Conservation (phyloP, 768 basidiomycete genomes). For the Paxillus involutus region DNA sequence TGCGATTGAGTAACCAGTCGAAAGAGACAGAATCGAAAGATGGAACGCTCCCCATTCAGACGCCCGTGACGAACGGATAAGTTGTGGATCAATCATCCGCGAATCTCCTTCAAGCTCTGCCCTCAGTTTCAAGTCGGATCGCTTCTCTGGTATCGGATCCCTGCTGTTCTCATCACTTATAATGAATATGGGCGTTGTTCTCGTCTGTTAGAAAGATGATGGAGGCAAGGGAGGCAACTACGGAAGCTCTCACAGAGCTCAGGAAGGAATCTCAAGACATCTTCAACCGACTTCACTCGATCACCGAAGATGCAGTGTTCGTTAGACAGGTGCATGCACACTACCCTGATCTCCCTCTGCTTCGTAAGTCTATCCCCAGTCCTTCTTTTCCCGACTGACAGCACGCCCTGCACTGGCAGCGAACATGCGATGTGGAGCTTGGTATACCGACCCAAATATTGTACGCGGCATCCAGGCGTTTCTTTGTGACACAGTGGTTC, state of each 20-base stretch:
- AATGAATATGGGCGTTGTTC: neutral
- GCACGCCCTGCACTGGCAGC: conserved; percentile 42
- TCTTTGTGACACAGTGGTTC: neutral
- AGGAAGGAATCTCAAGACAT: conserved; percentile 73
- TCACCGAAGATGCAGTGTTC: conserved; percentile 74
- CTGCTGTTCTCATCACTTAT: too few relatives aligned
- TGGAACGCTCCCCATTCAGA: too few relatives aligned
- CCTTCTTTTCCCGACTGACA: neutral
- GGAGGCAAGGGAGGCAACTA: conserved; percentile 6
- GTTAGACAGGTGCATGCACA: conserved; percentile 52
- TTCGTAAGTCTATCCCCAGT: conserved; percentile 43
- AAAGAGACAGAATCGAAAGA: too few relatives aligned
- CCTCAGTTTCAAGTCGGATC: too few relatives aligned
- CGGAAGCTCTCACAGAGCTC: conserved; percentile 45
- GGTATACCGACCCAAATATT: conserved; percentile 80
- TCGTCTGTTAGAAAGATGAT: neutral
- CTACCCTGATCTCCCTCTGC: conserved; percentile 51
- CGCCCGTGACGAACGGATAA: too few relatives aligned
- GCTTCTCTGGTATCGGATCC: too few relatives aligned
- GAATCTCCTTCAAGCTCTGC: too few relatives aligned
- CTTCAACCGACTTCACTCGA: conserved; percentile 87
- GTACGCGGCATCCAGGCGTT: conserved; percentile 34
- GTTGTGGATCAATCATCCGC: too few relatives aligned
- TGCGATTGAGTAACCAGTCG: too few relatives aligned
- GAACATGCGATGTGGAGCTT: conserved; percentile 91